A percentile compares a stretch with the other conserved stretches of the same genome.
phyloP scores from a whole-genome alignment of 2,329 filamentous ascomycete species.

The Alternaria triticina region DNA sequence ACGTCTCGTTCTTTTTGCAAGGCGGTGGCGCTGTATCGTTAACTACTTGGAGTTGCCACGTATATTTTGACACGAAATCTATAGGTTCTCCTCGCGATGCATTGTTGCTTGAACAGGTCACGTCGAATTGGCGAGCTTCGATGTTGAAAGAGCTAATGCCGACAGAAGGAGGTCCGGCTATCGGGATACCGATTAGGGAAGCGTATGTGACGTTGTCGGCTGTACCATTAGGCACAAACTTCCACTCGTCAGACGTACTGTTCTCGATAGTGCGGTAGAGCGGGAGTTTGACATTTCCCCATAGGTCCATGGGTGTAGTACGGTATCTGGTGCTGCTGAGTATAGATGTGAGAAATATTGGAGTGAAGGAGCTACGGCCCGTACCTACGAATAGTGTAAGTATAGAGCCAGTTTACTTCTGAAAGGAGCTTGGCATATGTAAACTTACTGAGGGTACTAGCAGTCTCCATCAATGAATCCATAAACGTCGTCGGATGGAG shows the following conservation, averaged over 20 bases:
- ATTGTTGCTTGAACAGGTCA: conserved; percentile 30
- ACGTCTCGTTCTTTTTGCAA: conserved; percentile 6
- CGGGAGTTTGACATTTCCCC: conserved; percentile 39
- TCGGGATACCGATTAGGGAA: conserved; percentile 36
- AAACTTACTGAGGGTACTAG: conserved; percentile 10
- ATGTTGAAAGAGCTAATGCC: conserved; percentile 25
- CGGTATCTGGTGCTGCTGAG: conserved; percentile 33
- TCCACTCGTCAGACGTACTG: conserved; percentile 27
- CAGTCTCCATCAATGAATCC: conserved; percentile 15
- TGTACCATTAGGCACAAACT: conserved; percentile 11
- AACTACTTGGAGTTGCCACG: conserved; percentile 19
- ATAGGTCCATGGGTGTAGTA: conserved; percentile 30
- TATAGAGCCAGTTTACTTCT: background rate
- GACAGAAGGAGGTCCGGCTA: conserved; percentile 10
- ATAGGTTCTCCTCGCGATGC: background rate
- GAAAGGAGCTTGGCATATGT: background rate
- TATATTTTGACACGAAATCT: conserved; percentile 15
- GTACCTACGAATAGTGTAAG: background rate
- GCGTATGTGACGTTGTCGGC: conserved; percentile 27
- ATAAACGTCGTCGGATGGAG: conserved; percentile 19
- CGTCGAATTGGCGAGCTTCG: conserved; percentile 35
- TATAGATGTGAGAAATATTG: conserved; percentile 31
- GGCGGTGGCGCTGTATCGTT: background rate
- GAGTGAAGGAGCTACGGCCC: conserved; percentile 25
- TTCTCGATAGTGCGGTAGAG: conserved; percentile 29